A percentile compares a stretch with the other conserved stretches of the same genome.
Conservation (phyloP, 1,284 basidiomycete species). For the Puccinia hordei region DNA sequence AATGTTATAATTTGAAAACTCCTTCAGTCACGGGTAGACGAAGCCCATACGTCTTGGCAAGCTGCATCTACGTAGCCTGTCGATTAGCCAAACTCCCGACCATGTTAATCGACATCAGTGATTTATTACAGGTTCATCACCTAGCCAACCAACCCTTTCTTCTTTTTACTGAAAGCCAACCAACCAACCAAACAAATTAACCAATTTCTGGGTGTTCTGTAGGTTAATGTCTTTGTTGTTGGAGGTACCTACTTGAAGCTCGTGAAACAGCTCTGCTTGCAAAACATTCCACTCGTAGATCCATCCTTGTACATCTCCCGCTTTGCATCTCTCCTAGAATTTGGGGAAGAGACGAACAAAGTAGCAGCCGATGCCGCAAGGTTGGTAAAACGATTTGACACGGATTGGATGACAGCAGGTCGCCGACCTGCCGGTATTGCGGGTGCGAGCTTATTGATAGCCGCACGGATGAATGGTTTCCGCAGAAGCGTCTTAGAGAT, state of each 20-base stretch:
- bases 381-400: slow-evolving; percentile 88
- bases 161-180: not conserved
- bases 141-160: slow-evolving; percentile 33
- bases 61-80: slow-evolving; percentile 93
- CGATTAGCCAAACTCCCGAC: slow-evolving; percentile 83
- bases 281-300: slow-evolving; percentile 80
- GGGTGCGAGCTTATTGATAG: slow-evolving; percentile 89
- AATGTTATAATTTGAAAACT: not conserved
- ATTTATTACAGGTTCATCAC: slow-evolving; percentile 73
- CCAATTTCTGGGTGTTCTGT: not conserved
- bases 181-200: not conserved
- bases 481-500: slow-evolving; percentile 89
- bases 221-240: slow-evolving; percentile 98
- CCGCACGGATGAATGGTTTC: slow-evolving; percentile 98
- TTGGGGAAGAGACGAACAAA: slow-evolving; percentile 86
- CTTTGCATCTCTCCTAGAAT: slow-evolving; percentile 93
- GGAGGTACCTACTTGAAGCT: slow-evolving; percentile 95
- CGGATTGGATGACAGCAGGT: slow-evolving; percentile 96
- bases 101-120: slow-evolving; percentile 98
- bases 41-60: slow-evolving; percentile 87
- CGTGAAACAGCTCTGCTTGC: slow-evolving; percentile 81
- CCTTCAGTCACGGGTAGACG: slow-evolving; percentile 68
- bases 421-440: slow-evolving; percentile 95
- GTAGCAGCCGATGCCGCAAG: slow-evolving; percentile 92
- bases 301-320: slow-evolving; percentile 96